These are phyloP conservation scores for Beta lomatogona DNA, from an alignment of 179 eudicot genomes.

Conservation along the genomic window DNA sequence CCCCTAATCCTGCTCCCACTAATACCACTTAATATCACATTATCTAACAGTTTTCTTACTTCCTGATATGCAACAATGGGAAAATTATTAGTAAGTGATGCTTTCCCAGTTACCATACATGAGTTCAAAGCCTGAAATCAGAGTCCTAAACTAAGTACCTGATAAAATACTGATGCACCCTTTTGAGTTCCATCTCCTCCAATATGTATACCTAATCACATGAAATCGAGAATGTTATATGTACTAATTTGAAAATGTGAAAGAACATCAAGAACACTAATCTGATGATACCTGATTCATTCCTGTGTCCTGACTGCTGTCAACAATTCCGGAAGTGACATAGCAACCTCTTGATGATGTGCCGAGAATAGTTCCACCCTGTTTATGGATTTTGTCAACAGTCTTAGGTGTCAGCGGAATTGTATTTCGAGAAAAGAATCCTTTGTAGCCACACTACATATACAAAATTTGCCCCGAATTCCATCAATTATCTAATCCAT, in stretches of 20 bases:
- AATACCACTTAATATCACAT: too few relatives aligned
- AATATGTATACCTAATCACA: constrained; percentile 76
- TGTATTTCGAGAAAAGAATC: constrained; percentile 77
- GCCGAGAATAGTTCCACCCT: constrained; percentile 84
- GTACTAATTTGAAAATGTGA: background rate
- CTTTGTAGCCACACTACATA: constrained; percentile 77
- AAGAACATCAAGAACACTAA: background rate
- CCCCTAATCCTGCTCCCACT: too few relatives aligned
- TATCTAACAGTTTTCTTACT: constrained; percentile 43
- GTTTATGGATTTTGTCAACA: constrained; percentile 82
- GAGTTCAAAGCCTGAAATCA: too few relatives aligned
- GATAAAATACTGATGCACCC: too few relatives aligned
- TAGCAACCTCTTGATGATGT: constrained; percentile 80
- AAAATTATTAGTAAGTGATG: background rate
- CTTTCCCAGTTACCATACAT: background rate
- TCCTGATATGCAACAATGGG: constrained; percentile 48
- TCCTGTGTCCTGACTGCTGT: constrained; percentile 87
- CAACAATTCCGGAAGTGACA: constrained; percentile 68
- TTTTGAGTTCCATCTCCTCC: constrained; percentile 85
- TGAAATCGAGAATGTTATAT: background rate
- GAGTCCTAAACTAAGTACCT: too few relatives aligned
- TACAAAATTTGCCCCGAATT: constrained; percentile 1
- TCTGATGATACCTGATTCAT: constrained; percentile 31
- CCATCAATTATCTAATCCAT: background rate
- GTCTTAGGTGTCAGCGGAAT: constrained; percentile 61